phyloP scores from a whole-genome alignment of 1,284 basidiomycete species.

The Vanrija sp. region DNA sequence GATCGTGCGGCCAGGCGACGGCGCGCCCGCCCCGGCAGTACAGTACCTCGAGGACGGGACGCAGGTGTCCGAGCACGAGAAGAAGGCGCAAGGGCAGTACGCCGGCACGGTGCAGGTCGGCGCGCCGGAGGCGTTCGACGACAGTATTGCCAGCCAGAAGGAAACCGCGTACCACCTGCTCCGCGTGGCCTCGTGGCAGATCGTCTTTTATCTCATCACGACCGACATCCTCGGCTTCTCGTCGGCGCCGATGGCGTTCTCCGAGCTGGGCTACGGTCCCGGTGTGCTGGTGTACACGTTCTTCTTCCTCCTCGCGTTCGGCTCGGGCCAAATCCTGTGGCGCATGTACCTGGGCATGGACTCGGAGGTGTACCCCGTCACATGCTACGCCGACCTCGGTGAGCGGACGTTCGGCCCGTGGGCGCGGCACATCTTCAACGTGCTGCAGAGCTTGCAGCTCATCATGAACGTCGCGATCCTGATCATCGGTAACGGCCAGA shows the following conservation, averaged over 20 bases:
- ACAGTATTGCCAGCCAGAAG: not conserved
- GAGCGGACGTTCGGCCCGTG: constrained; percentile 5
- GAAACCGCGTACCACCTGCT: constrained; percentile 5
- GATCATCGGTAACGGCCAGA: constrained; percentile 2
- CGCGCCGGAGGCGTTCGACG: not conserved
- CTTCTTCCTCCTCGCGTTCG: constrained; percentile 9
- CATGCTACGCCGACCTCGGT: constrained; percentile 8
- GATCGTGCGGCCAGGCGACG: not conserved
- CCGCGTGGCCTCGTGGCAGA: constrained; percentile 8
- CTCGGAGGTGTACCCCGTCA: constrained; percentile 8
- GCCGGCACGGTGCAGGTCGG: not conserved
- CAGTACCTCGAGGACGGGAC: not conserved
- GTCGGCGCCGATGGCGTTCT: constrained; percentile 38
- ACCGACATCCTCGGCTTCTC: constrained; percentile 39
- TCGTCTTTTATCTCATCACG: constrained; percentile 8
- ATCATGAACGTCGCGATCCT: constrained; percentile 7
- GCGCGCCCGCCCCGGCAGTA: not conserved
- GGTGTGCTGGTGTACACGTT: constrained; percentile 19
- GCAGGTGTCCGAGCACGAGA: not conserved
- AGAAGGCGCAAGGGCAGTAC: not conserved
- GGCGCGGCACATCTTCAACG: constrained; percentile 11
- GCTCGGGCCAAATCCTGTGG: constrained; percentile 4
- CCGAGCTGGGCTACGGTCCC: constrained; percentile 20
- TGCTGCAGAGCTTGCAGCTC: constrained; percentile 9
- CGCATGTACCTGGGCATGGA: constrained; percentile 6